Base-by-base conservation (phyloP, 331 rosid genomes). In the Dryas integrifolia region DNA sequence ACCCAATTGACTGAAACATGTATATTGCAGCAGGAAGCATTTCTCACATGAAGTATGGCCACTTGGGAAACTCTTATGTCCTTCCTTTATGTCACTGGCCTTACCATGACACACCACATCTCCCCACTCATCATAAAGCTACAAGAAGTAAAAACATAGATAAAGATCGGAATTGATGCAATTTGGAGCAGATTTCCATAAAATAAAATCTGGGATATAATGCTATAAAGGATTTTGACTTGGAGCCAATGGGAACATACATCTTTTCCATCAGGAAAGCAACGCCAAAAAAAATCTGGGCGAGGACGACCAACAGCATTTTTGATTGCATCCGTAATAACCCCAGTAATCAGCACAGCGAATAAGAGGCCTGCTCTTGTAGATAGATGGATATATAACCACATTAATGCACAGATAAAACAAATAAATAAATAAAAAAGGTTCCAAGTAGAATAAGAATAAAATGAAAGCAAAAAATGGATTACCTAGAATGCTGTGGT, bases 241-340 rank as follows among this genome's bases (percentile, higher is more conserved):
- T 8, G 59, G 11, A 68, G 30, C 6, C 21, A 7, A 51, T 7
- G 21, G 44, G n/a, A 67, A 41, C 79, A 39, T 75, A 88, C 94
- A 69, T 86, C 91, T 18, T 52, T 58, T 69, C 96, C 98, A 73
- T 92, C 92, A 4, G 98, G 96, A 77, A 92, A 92, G 77, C 98
- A 92, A 21, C 98, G 96, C 96, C 96, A 92, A 67, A 85, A 92
- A 88, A 92, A 92, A 72, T 92, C 94, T 8, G 98, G 98, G 24
- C 98, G 87, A 57, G 98, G 98, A 71, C 98, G 82, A 67, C 98
- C 98, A 77, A 90, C 96, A 14, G 77, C 95, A 73, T 78, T 56
- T 81, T 92, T 92, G 4, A 92, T 88, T 44, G 96, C 83, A 76
- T 92, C 98, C 3, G 98, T 92, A 59, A 88, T 5, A 50, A 92